Evolutionary conservation across 331 rosid genomes (phyloP).

Genomic region (Quercus phellos): DNA sequence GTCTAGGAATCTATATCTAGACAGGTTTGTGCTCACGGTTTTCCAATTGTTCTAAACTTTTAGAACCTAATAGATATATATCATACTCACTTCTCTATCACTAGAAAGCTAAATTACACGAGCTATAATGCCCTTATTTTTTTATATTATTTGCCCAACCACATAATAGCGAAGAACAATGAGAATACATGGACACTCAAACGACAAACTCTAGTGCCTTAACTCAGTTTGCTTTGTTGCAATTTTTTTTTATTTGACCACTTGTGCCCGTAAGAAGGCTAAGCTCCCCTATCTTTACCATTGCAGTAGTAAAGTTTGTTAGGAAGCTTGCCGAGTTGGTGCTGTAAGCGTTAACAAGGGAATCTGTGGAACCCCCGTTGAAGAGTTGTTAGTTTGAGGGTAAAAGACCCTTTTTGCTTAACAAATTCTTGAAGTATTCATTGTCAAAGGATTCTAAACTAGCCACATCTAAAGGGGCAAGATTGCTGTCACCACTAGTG

Average conservation of each 20-base stretch:
- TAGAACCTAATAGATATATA: no score
- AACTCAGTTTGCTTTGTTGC: constrained; percentile 31
- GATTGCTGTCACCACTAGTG: constrained; percentile 30
- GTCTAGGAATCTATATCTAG: no score
- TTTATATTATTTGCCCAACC: no score
- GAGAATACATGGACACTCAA: not conserved
- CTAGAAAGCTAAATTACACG: no score
- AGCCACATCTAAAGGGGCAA: constrained; percentile 47
- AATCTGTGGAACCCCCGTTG: constrained; percentile 52
- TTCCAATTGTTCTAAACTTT: no score
- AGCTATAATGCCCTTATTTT: no score
- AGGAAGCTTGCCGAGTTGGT: constrained; percentile 21
- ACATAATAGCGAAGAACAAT: no score
- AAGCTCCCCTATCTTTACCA: constrained; percentile 66
- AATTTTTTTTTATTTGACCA: constrained; percentile 58
- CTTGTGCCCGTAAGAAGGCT: constrained; percentile 56
- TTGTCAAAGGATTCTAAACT: constrained; percentile 50
- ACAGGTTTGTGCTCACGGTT: no score
- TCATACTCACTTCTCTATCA: no score
- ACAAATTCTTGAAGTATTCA: constrained; percentile 50
- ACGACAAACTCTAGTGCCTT: not conserved
- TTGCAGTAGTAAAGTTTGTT: constrained; percentile 57
- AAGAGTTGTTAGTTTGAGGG: constrained; percentile 74
- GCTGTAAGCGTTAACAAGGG: constrained; percentile 41
- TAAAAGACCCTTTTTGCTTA: constrained; percentile 46